Conservation (phyloP, 2,329 filamentous ascomycete genomes). For the Neoscytalidium dimidiatum region DNA sequence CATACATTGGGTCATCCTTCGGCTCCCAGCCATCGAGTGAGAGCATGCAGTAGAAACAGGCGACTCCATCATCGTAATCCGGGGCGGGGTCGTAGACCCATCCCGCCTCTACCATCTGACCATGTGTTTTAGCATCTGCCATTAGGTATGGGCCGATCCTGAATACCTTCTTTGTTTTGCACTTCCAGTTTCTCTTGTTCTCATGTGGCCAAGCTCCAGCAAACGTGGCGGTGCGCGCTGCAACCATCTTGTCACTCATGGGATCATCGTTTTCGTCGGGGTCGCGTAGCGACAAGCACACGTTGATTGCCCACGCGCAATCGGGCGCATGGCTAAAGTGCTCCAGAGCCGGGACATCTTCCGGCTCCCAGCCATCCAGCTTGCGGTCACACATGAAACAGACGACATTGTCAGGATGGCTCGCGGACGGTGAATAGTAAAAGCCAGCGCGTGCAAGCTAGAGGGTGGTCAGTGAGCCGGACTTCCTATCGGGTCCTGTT, state of each 20-base stretch:
- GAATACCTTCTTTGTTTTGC: slow-evolving; percentile 79
- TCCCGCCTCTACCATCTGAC: slow-evolving; percentile 83
- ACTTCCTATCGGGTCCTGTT: not conserved
- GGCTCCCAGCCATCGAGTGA: slow-evolving; percentile 94
- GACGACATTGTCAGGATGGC: slow-evolving; percentile 80
- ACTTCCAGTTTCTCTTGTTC: slow-evolving; percentile 81
- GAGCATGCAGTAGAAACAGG: slow-evolving; percentile 86
- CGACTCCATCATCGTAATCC: slow-evolving; percentile 85
- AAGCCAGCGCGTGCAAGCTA: slow-evolving; percentile 91
- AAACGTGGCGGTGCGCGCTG: slow-evolving; percentile 83
- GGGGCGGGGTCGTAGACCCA: slow-evolving; percentile 89
- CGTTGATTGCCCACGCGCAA: slow-evolving; percentile 82
- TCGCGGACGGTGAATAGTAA: slow-evolving; percentile 75
- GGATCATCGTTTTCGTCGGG: slow-evolving; percentile 73
- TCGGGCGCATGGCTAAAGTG: slow-evolving; percentile 79
- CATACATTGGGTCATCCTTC: slow-evolving; percentile 82
- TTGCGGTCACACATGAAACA: slow-evolving; percentile 86
- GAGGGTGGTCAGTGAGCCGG: slow-evolving; percentile 21
- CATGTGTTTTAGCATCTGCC: not conserved
- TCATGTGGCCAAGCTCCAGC: slow-evolving; percentile 87
- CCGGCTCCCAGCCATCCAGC: slow-evolving; percentile 88
- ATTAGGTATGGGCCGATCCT: not conserved
- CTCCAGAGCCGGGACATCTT: slow-evolving; percentile 80
- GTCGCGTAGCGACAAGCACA: slow-evolving; percentile 57
- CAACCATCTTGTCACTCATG: slow-evolving; percentile 66